Percentiles rank a stretch among this genome's conserved stretches.
phyloP scores from a whole-genome alignment of 2,329 filamentous ascomycete genomes.

The Aspergillaceae sp. region DNA sequence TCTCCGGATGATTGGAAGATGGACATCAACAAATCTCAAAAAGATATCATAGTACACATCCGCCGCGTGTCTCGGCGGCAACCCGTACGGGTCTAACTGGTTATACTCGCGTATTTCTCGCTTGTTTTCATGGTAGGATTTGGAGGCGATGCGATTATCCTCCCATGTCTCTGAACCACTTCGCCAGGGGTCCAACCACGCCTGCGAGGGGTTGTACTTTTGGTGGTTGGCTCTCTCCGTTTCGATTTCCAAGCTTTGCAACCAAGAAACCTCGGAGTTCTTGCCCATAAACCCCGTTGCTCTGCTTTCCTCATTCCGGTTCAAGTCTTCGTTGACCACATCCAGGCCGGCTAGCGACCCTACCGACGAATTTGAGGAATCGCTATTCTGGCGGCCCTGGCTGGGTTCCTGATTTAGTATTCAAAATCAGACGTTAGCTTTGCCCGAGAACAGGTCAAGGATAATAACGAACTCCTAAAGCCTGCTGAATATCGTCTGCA shows the following conservation, averaged over 20 bases:
- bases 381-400: too few species aligned
- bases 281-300: slow-evolving; percentile 25
- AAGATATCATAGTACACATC: slow-evolving; percentile 13
- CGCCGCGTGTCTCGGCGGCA: neutral
- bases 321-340: slow-evolving; percentile 3
- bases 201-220: too few species aligned
- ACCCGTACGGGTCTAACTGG: neutral
- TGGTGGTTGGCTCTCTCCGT: slow-evolving; percentile 3
- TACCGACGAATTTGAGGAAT: neutral
- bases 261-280: slow-evolving; percentile 26
- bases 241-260: slow-evolving; percentile 18
- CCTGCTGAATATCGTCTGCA: neutral
- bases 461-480: neutral
- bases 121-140: too few species aligned
- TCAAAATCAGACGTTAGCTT: too few species aligned
- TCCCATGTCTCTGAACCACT: too few species aligned
- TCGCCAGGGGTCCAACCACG: too few species aligned
- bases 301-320: slow-evolving; percentile 9
- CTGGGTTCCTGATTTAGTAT: too few species aligned
- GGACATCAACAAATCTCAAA: slow-evolving; percentile 28
- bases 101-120: slow-evolving; percentile 16
- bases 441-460: too few species aligned
- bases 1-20: slow-evolving; percentile 33
- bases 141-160: too few species aligned
- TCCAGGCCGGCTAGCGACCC: neutral